A percentile compares a stretch with the other conserved stretches of the same genome.
These are phyloP conservation scores for Thraustochytrium sp. DNA, from an alignment of 352 stramenopile species.

Conservation along the genomic window DNA sequence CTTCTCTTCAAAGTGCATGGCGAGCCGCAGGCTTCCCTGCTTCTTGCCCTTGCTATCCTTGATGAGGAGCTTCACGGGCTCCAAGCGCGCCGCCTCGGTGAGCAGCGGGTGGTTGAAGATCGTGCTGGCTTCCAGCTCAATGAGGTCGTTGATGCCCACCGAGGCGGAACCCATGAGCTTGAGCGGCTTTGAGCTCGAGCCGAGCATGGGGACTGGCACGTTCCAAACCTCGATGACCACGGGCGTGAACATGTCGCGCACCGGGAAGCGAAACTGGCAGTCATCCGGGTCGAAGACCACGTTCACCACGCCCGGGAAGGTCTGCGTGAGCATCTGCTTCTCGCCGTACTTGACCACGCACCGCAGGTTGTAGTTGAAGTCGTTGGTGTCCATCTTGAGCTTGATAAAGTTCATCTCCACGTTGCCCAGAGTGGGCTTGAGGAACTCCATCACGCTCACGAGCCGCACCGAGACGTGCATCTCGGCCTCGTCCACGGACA, in stretches of 20 bases:
- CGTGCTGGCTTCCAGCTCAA: constrained; percentile 5
- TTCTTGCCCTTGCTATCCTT: background rate
- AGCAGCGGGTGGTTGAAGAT: background rate
- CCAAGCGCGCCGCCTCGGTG: background rate
- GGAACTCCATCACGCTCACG: constrained; percentile 17
- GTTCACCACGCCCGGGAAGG: constrained; percentile 33
- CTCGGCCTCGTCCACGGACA: constrained; percentile 15
- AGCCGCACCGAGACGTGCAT: background rate
- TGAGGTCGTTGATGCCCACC: constrained; percentile 16
- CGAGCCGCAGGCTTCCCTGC: constrained; percentile 16
- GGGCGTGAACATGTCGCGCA: constrained; percentile 23
- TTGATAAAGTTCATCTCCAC: constrained; percentile 12
- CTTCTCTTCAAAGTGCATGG: constrained; percentile 22
- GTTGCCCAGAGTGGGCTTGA: background rate
- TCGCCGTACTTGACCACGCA: constrained; percentile 32
- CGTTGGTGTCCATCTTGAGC: constrained; percentile 42
- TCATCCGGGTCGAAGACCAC: background rate
- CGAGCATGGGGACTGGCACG: background rate
- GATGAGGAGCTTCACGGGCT: constrained; percentile 18
- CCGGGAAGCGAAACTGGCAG: constrained; percentile 4
- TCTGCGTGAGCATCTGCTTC: constrained; percentile 30
- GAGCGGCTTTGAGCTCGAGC: background rate
- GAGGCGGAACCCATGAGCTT: background rate
- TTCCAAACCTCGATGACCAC: constrained; percentile 36
- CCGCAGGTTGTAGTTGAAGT: constrained; percentile 33